Base-by-base conservation (phyloP, 768 basidiomycete genomes). In the Xerocomus spinulosus region DNA sequence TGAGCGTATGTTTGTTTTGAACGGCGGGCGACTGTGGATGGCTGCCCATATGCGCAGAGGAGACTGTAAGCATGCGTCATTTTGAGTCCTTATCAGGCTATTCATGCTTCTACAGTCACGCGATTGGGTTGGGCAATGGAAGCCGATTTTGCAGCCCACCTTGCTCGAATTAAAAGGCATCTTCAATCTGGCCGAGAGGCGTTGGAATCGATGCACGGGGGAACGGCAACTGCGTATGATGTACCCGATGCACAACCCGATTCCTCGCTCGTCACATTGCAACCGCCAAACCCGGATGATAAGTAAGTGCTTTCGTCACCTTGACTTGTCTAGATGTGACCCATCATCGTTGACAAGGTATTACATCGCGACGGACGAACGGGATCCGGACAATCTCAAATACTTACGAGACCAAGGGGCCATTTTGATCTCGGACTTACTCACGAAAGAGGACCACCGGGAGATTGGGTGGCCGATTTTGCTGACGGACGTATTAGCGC, bases 11-110 rank as follows among this genome's bases (percentile, higher is more conserved):
- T 48, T 44, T 3, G 44, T 55, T 13, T 8, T 55, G 17, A 62
- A 42, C 13, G 54, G 37, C 1, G 71, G 70, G 10, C 63, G 71
- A 9, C 51, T 67, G 15, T 73, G 72, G 73, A 70, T 74, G 69
- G 68, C 68, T 38, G 70, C 68, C 9, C 72, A 73, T 26, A 73
- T 74, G 73, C 71, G 72, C 28, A 61, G 72, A 41, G 73, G 73
- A 1, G 72, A 73, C 40, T 73, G 71, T 73, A 42, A 58, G 71
- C 35, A n/a, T 37, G 7, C 10, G 4, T 33, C 13, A 7, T 3
- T 43, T 34, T 7, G 9, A 1, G 14, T 18, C n/a, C 5, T 3
- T 23, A 17, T 14, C 26, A 23, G 24, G 5, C 2, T 13, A 21
- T 20, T 58, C 33, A 60, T 13, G 9, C 18, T 13, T 9, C 0